These are phyloP conservation scores for Cutaneotrichosporon sp. DNA, from an alignment of 1,284 basidiomycete species.

Conservation along the genomic window DNA sequence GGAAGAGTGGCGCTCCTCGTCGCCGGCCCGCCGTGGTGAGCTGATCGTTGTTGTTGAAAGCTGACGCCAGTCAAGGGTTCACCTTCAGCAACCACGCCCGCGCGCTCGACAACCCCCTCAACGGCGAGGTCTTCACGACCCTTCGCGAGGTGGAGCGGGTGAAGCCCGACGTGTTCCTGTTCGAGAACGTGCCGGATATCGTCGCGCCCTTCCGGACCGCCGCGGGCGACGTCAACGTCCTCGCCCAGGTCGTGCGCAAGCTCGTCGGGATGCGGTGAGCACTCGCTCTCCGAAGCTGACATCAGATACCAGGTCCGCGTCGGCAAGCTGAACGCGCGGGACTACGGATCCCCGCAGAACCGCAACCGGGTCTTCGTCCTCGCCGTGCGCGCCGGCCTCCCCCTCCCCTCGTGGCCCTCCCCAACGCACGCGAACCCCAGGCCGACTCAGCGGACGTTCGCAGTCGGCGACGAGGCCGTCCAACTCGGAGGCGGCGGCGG, in stretches of 20 bases:
- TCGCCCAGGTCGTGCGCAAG: constrained; percentile 14
- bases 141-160: constrained; percentile 26
- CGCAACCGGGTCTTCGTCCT: constrained; percentile 36
- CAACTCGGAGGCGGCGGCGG: neutral
- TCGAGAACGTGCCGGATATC: constrained; percentile 41
- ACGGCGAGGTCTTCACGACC: constrained; percentile 28
- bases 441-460: constrained; percentile 6
- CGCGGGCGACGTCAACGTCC: constrained; percentile 7
- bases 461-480: constrained; percentile 14
- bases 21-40: constrained; percentile 40
- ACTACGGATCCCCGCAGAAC: constrained; percentile 38
- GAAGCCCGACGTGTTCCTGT: constrained; percentile 29
- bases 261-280: constrained; percentile 21
- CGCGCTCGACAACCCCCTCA: constrained; percentile 23
- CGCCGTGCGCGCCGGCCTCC: constrained; percentile 28
- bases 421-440: constrained; percentile 36
- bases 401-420: constrained; percentile 31
- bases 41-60: too few species aligned
- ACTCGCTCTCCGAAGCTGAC: neutral
- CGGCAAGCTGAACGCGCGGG: constrained; percentile 29
- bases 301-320: constrained; percentile 33
- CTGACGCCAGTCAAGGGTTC: constrained; percentile 36
- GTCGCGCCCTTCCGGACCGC: constrained; percentile 23
- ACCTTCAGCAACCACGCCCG: constrained; percentile 30
- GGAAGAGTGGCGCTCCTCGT: constrained; percentile 20